phyloP scores from a whole-genome alignment of 345 rosid genomes.

The Cardamine chenopodiifolia region DNA sequence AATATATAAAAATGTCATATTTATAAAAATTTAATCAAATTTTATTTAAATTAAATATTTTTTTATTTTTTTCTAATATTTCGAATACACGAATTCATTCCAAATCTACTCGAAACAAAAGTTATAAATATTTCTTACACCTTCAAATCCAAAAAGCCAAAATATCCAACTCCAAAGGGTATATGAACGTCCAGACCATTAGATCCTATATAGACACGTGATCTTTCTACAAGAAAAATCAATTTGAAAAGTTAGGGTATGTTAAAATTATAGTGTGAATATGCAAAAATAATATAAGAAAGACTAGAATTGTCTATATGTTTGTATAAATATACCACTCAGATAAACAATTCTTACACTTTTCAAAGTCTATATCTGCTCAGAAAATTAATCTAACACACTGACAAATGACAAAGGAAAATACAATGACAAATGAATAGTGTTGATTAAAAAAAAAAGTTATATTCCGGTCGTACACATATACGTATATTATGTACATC shows the following conservation, averaged over 20 bases:
- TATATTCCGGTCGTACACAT: slow-evolving; percentile 23
- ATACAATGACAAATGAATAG: background rate
- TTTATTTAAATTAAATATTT: too few species aligned
- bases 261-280: background rate
- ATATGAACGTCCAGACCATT: too few species aligned
- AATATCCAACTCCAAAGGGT: too few species aligned
- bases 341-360: background rate
- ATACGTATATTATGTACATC: slow-evolving; percentile 8
- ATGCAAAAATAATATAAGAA: background rate
- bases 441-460: background rate
- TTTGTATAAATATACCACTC: background rate
- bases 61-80: too few species aligned
- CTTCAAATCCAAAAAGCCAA: too few species aligned
- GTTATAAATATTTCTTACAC: too few species aligned
- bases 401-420: background rate
- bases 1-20: too few species aligned
- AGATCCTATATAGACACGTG: background rate
- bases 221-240: background rate
- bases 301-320: background rate
- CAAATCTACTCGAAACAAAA: too few species aligned
- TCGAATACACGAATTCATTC: too few species aligned
- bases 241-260: background rate
- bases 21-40: too few species aligned
- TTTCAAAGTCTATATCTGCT: background rate
- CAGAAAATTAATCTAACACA: background rate